These are phyloP conservation scores for Suillus subluteus DNA, from an alignment of 768 basidiomycete genomes.

Conservation along the genomic window DNA sequence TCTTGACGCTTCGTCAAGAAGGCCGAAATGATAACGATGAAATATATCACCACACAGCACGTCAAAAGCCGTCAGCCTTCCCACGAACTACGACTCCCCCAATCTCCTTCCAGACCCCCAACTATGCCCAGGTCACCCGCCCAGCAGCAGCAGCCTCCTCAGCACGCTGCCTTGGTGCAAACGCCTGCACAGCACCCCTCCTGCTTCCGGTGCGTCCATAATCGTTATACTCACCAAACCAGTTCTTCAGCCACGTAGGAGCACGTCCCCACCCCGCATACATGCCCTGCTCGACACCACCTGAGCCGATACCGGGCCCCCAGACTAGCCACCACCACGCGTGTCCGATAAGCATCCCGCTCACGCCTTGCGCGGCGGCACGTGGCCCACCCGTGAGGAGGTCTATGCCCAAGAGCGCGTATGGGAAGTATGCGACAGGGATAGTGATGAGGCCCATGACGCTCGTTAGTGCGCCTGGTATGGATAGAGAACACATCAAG, in stretches of 20 bases:
- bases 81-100: conserved; percentile 32
- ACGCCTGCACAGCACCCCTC: conserved; percentile 57
- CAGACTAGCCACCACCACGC: conserved; percentile 80
- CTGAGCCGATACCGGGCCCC: conserved; percentile 46
- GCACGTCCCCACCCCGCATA: conserved; percentile 50
- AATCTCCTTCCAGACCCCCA: conserved; percentile 64
- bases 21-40: not conserved
- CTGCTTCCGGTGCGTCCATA: conserved; percentile 38
- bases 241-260: conserved; percentile 58
- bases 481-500: conserved; percentile 66
- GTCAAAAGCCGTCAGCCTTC: not conserved
- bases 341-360: conserved; percentile 79
- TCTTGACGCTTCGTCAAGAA: not conserved
- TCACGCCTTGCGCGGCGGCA: conserved; percentile 58
- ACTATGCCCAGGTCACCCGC: conserved; percentile 37
- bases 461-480: conserved; percentile 68
- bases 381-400: conserved; percentile 61
- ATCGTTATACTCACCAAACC: conserved; percentile 45
- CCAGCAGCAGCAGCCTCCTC: conserved; percentile 20
- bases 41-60: not conserved
- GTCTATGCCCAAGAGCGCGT: conserved; percentile 74
- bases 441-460: conserved; percentile 80
- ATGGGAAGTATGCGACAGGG: conserved; percentile 75
- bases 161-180: conserved; percentile 51
- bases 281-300: conserved; percentile 40